Evolutionary conservation across 495 filamentous ascomycete species (phyloP).

Genomic region (Penicillium diatomitis): DNA sequence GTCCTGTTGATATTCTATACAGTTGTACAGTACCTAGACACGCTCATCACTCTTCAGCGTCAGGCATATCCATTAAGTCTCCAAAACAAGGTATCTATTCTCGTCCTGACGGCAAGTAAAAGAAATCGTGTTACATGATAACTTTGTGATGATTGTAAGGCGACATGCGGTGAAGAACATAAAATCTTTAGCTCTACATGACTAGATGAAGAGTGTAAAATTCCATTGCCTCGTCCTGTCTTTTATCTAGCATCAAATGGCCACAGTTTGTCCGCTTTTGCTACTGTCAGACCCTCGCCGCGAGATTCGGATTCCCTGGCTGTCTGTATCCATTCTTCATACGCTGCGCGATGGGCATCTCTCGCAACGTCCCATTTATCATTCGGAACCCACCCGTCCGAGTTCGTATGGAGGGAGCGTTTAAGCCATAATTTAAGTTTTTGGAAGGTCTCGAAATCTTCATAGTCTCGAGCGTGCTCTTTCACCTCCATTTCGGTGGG

Average conservation of each 20-base stretch:
- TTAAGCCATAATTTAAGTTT: constrained; percentile 24
- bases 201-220: too few species aligned
- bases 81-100: too few species aligned
- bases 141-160: too few species aligned
- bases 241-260: constrained; percentile 9
- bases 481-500: constrained; percentile 22
- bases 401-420: constrained; percentile 9
- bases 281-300: constrained; percentile 20
- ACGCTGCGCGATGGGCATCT: constrained; percentile 23
- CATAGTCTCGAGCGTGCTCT: constrained; percentile 23
- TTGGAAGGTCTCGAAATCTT: constrained; percentile 28
- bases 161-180: too few species aligned
- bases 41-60: too few species aligned
- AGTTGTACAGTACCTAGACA: too few species aligned
- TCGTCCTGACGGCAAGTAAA: too few species aligned
- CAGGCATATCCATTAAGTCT: too few species aligned
- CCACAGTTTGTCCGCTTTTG: constrained; percentile 15
- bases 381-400: constrained; percentile 24
- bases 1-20: too few species aligned
- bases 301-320: constrained; percentile 18
- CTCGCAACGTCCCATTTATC: constrained; percentile 25
- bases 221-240: too few species aligned
- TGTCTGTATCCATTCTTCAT: constrained; percentile 24
- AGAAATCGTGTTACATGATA: too few species aligned
- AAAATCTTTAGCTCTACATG: too few species aligned